Evolutionary conservation across 192 early-diverging fungal species (phyloP), one percentile per base, ranked within the genome.

Genomic region (Umbelopsis isabellina): DNA sequence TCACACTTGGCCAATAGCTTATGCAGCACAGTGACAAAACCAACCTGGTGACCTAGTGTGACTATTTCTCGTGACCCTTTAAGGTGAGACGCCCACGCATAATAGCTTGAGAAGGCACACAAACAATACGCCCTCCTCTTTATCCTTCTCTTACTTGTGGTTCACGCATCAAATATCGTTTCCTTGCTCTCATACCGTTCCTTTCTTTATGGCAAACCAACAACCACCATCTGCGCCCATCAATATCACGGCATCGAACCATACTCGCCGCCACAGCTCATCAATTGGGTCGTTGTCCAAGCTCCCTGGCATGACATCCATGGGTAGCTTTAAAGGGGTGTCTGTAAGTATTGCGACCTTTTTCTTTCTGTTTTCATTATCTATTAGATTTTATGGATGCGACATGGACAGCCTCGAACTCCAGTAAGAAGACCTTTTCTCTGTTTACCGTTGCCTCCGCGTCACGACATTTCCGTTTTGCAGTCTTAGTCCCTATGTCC

Each of bases 311-410:
- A 61, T 61, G 55, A 35, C 55, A 23, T 4, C 55, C 0, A 61
- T 25, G 55, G 25, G 25, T 30, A 61, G 5, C 30, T 27, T 61
- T 16, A 61, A 61, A 30, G 55, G 55, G 16, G 18, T 61, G 55
- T 61, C 55, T 16, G 55, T 61, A 61, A 61, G 55, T 61, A 35
- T 61, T 35, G 25, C 27, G 55, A 61, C 55, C 30, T 61, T 16
- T 61, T n/a, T 35, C 55, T 30, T 61, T 61, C 33, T 61, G 5
- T 35, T 53, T 37, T 61, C 13, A 2, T 61, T 33, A 25, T 33
- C 21, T 18, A 35, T 33, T 61, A 61, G 55, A 61, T 61, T 27
- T 27, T 61, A 41, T 41, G 37, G 37, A 41, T 41, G 37, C 37
- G 37, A 41, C 37, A 1, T 41, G 37, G 37, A 41, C 37, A 41